Base-by-base conservation (phyloP, 176 grass and related monocot genomes). In the Panicum miliaceum region DNA sequence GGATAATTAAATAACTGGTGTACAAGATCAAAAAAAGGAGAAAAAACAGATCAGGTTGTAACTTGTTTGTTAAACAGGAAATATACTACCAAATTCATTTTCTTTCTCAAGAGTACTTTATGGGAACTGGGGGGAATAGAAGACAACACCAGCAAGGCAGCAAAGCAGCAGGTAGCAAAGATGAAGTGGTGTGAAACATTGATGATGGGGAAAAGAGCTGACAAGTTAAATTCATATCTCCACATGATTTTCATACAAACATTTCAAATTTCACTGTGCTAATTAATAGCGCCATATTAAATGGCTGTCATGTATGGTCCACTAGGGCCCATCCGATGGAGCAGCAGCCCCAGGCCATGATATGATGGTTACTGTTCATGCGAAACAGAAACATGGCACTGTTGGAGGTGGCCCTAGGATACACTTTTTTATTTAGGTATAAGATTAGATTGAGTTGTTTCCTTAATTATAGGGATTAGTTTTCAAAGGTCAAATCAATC, bases 101-200 rank as follows among this genome's bases (percentile, higher is more conserved):
- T 77, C 9, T 64, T 68, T 27, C 56, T 52, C 9, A 32, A 20
- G 45, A 6, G 15, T 73, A 71, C 54, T 62, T 60, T 50, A 75
- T 42, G 34, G 8, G 3, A 88, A 63, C n/a, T 72, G 10, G 35
- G 13, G 45, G 45, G 0, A 78, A 29, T 23, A 62, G 4, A 32
- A 68, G 22, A 50, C 12, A 26, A 9, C n/a, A 79, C 68, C 20
- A 47, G 43, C 11, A 40, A 66, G 73, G 43, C 34, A 84, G 8
- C 11, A 40, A 66, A 79, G 43, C 34, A 84, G 8, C 18, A 76
- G 35, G 34, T 68, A 26, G 50, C 36, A 26, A 7, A 8, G 12
- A 19, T 19, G 22, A 75, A 88, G 7, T 78, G 45, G 14, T 65
- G 2, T 56, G 53, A 82, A 70, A 71, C 22, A 71, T 73, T 73